A percentile compares a stretch with the other conserved stretches of the same genome.
Evolutionary conservation across 768 basidiomycete species (phyloP).

Genomic region (Lanmaoa pseudosensibilis): DNA sequence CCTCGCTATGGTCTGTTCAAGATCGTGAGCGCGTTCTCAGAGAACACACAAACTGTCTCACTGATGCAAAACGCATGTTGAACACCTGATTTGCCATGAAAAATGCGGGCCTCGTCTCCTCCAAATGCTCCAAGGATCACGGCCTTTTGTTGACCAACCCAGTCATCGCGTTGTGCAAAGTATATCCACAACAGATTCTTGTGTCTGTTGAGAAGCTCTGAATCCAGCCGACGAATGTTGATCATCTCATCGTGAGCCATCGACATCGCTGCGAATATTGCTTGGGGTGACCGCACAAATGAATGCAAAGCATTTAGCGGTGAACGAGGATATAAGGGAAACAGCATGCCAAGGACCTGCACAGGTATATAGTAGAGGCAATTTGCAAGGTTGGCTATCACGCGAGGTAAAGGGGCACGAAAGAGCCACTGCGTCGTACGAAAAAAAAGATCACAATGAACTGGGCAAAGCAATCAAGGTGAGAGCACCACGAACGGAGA

Average conservation of each 20-base stretch:
- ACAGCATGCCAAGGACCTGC: slow-evolving; percentile 45
- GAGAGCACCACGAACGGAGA: slow-evolving; percentile 48
- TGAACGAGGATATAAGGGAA: slow-evolving; percentile 49
- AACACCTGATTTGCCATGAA: slow-evolving; percentile 47
- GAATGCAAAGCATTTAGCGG: slow-evolving; percentile 47
- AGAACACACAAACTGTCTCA: slow-evolving; percentile 35
- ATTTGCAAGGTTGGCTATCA: slow-evolving; percentile 47
- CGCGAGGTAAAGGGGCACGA: slow-evolving; percentile 42
- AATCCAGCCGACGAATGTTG: slow-evolving; percentile 53
- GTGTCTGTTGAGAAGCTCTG: slow-evolving; percentile 40
- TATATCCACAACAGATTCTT: slow-evolving; percentile 49
- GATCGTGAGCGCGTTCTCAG: not conserved
- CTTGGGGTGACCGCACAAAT: slow-evolving; percentile 51
- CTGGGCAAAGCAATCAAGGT: not conserved
- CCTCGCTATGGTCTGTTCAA: slow-evolving; percentile 49
- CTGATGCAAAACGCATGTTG: slow-evolving; percentile 78
- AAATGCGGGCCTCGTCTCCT: slow-evolving; percentile 38
- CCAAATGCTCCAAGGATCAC: slow-evolving; percentile 43
- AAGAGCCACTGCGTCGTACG: slow-evolving; percentile 48
- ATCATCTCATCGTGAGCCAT: slow-evolving; percentile 75
- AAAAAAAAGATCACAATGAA: not conserved
- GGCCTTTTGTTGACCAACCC: slow-evolving; percentile 63
- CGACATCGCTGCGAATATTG: slow-evolving; percentile 52
- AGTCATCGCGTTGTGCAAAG: slow-evolving; percentile 63
- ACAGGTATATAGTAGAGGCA: slow-evolving; percentile 39